Evolutionary conservation across 2,329 filamentous ascomycete genomes (phyloP).

Genomic region (Claviceps capensis): DNA sequence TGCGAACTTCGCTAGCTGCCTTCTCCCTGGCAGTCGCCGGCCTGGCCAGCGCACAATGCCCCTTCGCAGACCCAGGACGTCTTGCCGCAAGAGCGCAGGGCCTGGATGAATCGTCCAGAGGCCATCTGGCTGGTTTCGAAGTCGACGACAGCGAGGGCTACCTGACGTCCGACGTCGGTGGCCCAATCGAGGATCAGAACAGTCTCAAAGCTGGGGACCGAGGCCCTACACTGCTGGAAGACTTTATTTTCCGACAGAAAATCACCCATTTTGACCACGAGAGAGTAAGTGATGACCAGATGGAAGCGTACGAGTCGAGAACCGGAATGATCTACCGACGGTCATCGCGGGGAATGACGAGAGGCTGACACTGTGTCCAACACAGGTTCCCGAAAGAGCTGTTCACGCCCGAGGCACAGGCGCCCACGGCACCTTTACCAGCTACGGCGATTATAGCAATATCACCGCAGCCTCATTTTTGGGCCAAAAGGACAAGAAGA

Average conservation of each 20-base stretch:
- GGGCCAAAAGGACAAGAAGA: constrained; percentile 38
- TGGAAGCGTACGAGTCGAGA: background rate
- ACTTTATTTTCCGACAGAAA: constrained; percentile 61
- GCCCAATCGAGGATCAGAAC: constrained; percentile 52
- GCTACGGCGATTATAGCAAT: constrained; percentile 53
- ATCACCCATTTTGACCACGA: constrained; percentile 60
- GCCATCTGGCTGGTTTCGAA: constrained; percentile 22
- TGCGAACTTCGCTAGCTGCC: constrained; percentile 11
- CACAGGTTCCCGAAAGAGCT: constrained; percentile 43
- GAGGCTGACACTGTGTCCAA: background rate
- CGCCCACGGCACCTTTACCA: constrained; percentile 57
- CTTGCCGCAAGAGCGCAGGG: constrained; percentile 15
- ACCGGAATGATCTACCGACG: background rate
- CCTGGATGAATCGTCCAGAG: constrained; percentile 13
- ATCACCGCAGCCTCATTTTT: constrained; percentile 57
- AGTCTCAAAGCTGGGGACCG: constrained; percentile 53
- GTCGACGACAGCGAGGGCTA: constrained; percentile 40
- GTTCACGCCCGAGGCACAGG: constrained; percentile 59
- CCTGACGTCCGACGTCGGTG: constrained; percentile 54
- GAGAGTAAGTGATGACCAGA: constrained; percentile 31
- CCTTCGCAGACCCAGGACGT: constrained; percentile 17
- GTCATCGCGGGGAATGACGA: background rate
- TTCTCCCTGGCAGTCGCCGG: constrained; percentile 14
- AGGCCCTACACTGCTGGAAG: constrained; percentile 56
- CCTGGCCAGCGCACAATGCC: constrained; percentile 18